These are phyloP conservation scores for Coemansia sp. DNA, from an alignment of 192 early-diverging fungal genomes.

Conservation along the genomic window DNA sequence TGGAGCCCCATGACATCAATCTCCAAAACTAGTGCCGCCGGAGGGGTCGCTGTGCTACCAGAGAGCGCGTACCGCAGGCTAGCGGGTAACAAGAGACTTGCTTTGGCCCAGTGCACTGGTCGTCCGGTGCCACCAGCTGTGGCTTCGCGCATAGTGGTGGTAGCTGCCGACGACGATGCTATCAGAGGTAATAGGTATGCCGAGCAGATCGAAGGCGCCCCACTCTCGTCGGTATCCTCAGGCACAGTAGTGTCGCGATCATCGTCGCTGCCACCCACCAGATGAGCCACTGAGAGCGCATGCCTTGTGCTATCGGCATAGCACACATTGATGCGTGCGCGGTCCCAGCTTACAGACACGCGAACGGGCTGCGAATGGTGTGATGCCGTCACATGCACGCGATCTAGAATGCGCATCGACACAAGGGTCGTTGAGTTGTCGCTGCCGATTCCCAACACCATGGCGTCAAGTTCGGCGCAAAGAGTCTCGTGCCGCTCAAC, in stretches of 20 bases:
- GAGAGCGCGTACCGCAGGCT: background rate
- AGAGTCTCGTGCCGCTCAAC: conserved; percentile 11
- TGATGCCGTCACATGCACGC: conserved; percentile 34
- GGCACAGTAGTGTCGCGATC: background rate
- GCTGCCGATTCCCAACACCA: conserved; percentile 31
- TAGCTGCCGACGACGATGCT: background rate
- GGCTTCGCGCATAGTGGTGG: background rate
- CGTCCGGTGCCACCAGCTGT: background rate
- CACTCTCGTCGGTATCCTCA: background rate
- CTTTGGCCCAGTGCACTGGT: conserved; percentile 8
- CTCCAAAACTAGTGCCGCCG: conserved; percentile 27
- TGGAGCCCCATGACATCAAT: conserved; percentile 38
- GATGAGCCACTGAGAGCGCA: conserved; percentile 12
- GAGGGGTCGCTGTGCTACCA: background rate
- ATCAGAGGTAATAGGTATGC: background rate
- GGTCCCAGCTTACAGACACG: conserved; percentile 17
- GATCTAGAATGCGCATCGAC: conserved; percentile 28
- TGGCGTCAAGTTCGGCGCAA: conserved; percentile 14
- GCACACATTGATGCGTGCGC: conserved; percentile 19
- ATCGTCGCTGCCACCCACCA: conserved; percentile 1
- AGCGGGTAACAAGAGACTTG: background rate
- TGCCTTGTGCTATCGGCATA: conserved; percentile 29
- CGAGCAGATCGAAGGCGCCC: conserved; percentile 2
- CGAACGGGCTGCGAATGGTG: conserved; percentile 20
- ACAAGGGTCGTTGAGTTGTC: conserved; percentile 42